Base-by-base conservation (phyloP, 805 yeast genomes). In the Lipomyces yamadae region DNA sequence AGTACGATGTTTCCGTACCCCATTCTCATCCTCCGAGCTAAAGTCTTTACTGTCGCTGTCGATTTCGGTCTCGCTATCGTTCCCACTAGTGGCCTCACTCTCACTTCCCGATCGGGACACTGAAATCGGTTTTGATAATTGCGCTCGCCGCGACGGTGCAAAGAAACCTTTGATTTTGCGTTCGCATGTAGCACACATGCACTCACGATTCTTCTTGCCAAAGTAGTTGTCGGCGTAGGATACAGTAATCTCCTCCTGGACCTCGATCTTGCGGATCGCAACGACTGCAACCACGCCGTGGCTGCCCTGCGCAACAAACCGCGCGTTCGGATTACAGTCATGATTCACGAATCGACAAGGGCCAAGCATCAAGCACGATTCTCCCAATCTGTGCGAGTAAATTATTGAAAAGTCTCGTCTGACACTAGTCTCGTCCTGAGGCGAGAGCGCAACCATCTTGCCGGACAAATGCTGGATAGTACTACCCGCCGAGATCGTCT, bases 231-330 rank as follows among this genome's bases (percentile, higher is more conserved):
- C 70, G 1, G 85, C 76, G 70, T 83, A 83, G 35, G 70, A 67
- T 4, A 82, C 84, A 2, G 85, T 81, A 39, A 83, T 79, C 69
- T 83, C 84, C 70, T 83, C 84, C n/a, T 85, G 85, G 2, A 76
- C 72, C 0, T 72, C 60, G 29, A 83, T 82, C 6, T 68, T 73
- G 35, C 79, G 74, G 1, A 66, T 66, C 0, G 84, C 79, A 4
- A 73, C 68, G 4, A 83, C 73, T 30, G 73, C 71, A 74, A 82
- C 76, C 52, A 82, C 75, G 10, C 64, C 66, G 29, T 53, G 61
- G 34, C 60, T 62, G 11, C 75, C 72, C 0, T 67, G 64, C 2
- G 80, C 72, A 3, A 74, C 68, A 67, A 83, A 81, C 50, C 73
- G 74, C 1, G 82, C 77, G 70, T 82, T 83, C 3, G 83, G 78